Evolutionary conservation across 306 rosid species (phyloP).

Genomic region (Biancaea sappan): DNA sequence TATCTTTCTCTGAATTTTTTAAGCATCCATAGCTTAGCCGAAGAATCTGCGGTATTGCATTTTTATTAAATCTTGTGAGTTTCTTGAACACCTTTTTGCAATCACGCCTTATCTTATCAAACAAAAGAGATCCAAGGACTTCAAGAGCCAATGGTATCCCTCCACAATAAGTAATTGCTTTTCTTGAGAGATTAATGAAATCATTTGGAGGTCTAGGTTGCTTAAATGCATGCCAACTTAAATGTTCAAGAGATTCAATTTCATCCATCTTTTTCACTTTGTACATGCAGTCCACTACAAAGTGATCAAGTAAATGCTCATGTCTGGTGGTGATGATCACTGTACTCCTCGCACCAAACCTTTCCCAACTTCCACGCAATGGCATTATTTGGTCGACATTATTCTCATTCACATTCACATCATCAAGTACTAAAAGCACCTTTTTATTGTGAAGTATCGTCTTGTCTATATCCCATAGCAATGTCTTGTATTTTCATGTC

Average conservation of each 20-base stretch:
- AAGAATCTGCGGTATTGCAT: no score
- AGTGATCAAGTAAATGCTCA: not conserved
- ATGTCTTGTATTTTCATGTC: not conserved
- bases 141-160: not conserved
- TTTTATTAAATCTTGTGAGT: not conserved
- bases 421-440: slow-evolving; percentile 1
- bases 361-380: not conserved
- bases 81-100: not conserved
- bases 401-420: no score
- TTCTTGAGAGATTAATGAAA: not conserved
- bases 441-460: not conserved
- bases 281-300: not conserved
- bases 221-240: slow-evolving; percentile 8
- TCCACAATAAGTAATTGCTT: not conserved
- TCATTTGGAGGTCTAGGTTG: not conserved
- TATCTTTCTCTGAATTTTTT: not conserved
- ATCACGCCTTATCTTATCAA: not conserved
- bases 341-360: not conserved
- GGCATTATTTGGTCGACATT: not conserved
- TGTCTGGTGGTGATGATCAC: not conserved
- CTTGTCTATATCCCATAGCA: not conserved
- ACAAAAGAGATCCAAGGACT: not conserved
- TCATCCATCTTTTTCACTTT: not conserved
- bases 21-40: not conserved
- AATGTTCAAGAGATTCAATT: not conserved